Evolutionary conservation across 176 grass and related monocot genomes (phyloP), one percentile per base, ranked within the genome.

Genomic region (Urochloa ruziziensis): DNA sequence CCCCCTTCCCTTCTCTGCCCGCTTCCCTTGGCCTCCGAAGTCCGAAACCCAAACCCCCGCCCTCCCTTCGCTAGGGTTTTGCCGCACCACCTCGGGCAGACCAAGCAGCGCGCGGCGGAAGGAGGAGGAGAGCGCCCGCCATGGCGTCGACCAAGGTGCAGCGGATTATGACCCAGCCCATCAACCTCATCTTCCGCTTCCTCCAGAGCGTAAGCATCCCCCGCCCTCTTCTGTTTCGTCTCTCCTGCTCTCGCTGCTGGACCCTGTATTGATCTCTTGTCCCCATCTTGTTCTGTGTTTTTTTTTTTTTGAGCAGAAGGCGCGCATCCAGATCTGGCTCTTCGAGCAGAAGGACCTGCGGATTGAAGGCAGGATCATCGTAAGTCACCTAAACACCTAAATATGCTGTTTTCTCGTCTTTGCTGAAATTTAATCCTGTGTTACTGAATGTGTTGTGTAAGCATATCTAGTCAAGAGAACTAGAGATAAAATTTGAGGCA

Each of bases 141-240:
- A 97, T 94, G 91, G 91, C 89, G 85, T 97, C 91, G 25, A 94
- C 91, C 49, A 94, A 97, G 75, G 94, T 97, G 29, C 91, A 94
- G 79, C 46, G 91, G 63, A 97, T 92, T 43, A 97, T 97, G 94
- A 92, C 89, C 79, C 91, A 94, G 82, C 89, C 94, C 75, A 94
- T 97, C 80, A 97, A 94, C 86, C 89, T 94, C 57, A 97, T 91
- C 70, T 94, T 94, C 85, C 89, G 94, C 28, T 97, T 97, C 86
- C 91, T 94, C 48, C 87, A 97, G 70, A 94, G 91, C 65, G 91
- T 97, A 91, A 53, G 89, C 25, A 0, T n/a, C 19, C n/a, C 6
- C 21, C 2, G 29, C 17, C 23, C 19, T 56, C 23, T 23, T 49
- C 30, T 5, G 14, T n/a, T 49, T 34, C 54, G 47, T 36, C 34